These are phyloP conservation scores for Apophysomyces elegans DNA, from an alignment of 371 early-diverging fungal species.

Conservation along the genomic window DNA sequence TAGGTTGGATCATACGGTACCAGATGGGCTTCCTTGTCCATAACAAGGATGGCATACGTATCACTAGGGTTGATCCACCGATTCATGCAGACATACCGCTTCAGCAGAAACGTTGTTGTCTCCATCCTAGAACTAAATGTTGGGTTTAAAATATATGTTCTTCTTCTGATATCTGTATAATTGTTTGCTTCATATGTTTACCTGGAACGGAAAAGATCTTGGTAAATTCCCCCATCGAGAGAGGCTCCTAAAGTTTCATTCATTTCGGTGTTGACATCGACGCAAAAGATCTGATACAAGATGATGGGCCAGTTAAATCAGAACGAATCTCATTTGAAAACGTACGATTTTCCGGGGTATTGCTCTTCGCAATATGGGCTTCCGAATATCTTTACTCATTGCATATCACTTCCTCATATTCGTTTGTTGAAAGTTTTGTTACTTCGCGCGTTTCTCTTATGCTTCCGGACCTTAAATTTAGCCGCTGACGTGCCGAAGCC, in stretches of 20 bases:
- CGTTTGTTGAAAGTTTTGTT: no score
- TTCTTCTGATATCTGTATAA: no score
- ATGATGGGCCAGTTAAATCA: background rate
- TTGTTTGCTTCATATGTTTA: background rate
- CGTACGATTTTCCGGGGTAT: conserved; percentile 1
- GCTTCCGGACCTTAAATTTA: no score
- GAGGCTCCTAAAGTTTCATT: conserved; percentile 17
- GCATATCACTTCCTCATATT: no score
- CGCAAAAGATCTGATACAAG: conserved; percentile 6
- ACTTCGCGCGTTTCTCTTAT: no score
- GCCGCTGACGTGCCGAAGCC: no score
- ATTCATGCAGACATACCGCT: conserved; percentile 25
- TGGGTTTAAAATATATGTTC: no score
- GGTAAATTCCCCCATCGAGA: conserved; percentile 23
- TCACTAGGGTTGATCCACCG: conserved; percentile 16
- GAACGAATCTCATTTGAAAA: background rate
- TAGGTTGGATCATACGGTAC: conserved; percentile 3
- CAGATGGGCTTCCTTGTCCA: conserved; percentile 18
- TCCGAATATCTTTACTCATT: no score
- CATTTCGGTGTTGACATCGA: conserved; percentile 28
- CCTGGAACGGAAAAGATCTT: conserved; percentile 19
- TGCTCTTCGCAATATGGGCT: background rate
- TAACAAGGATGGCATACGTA: conserved; percentile 19
- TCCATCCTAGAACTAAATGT: conserved; percentile 20
- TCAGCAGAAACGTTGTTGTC: conserved; percentile 15